Evolutionary conservation across 2,329 filamentous ascomycete genomes (phyloP).

Genomic region (Rhynchosporium graminicola): DNA sequence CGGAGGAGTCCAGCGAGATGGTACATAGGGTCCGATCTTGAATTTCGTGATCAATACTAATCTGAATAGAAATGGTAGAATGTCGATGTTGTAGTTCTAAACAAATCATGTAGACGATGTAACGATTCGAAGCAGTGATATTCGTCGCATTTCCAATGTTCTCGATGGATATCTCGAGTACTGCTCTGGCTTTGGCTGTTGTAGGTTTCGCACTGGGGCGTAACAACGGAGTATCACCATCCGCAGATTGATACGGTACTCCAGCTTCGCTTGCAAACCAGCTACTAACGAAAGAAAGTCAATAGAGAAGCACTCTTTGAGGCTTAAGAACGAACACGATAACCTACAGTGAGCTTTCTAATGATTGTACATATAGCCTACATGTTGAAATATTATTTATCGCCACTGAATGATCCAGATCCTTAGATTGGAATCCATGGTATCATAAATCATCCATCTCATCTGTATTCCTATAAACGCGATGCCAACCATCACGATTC

Average conservation of each 20-base stretch:
- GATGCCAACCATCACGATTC: too few species aligned
- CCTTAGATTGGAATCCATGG: background rate
- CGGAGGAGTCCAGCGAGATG: background rate
- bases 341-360: background rate
- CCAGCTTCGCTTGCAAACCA: background rate
- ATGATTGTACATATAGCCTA: too few species aligned
- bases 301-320: background rate
- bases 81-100: too few species aligned
- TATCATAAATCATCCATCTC: background rate
- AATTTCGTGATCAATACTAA: too few species aligned
- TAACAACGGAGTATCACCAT: constrained; percentile 4
- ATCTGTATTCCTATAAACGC: background rate
- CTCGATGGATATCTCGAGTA: constrained; percentile 7
- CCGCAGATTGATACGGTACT: background rate
- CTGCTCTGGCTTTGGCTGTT: background rate
- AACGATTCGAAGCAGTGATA: background rate
- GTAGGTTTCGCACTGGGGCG: background rate
- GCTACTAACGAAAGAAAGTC: background rate
- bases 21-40: constrained; percentile 15
- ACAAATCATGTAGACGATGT: constrained; percentile 7
- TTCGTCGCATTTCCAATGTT: constrained; percentile 1
- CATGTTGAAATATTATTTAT: background rate
- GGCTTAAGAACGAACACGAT: background rate
- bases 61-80: too few species aligned
- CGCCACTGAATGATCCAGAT: background rate